Evolutionary conservation across 768 basidiomycete genomes (phyloP), one percentile per base, ranked within the genome.

Genomic region (Serendipita sp.): DNA sequence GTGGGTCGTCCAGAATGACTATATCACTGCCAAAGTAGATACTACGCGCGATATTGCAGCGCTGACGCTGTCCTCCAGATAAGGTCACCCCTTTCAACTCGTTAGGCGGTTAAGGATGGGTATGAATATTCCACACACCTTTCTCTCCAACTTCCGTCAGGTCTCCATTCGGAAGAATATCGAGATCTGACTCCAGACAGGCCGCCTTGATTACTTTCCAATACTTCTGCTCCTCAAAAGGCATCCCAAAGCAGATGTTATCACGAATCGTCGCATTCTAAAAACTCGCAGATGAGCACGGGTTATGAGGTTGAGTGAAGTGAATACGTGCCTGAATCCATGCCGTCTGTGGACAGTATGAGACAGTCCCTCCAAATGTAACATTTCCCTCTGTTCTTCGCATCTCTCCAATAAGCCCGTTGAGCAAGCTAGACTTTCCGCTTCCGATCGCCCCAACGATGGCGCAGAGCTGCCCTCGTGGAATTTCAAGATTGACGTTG

Each of bases 1-100:
- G 75, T 3, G 90, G 90, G 68, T 92, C 90, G 68, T 96, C 92
- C 66, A 94, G 88, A 17, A 92, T 85, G 68, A 90, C 84, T 64
- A 96, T 85, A 62, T 91, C 88, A 0, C 87, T 83, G 67, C 88
- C 78, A 68, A 83, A 88, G 74, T 96, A 96, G 62, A 93, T 84
- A 0, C 88, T 83, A 60, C 92, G 83, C 62, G 88, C 88, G 60
- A 95, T 88, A 68, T 88, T 91, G 64, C 94, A 72, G 30, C 88
- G 81, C 68, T 94, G 88, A 65, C 81, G 81, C 71, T 83, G 81
- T 16, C 91, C 91, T 1, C 91, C 92, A 30, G 86, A 89, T 3
- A 93, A 78, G 14, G 88, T 90, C 65, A 95, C 91, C 4, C 92
- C 92, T 78, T 20, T 26, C 45, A 28, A 5, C 20, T 20, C 45